Conservation (phyloP, 2,329 filamentous ascomycete genomes). For the Botrytis fabae region DNA sequence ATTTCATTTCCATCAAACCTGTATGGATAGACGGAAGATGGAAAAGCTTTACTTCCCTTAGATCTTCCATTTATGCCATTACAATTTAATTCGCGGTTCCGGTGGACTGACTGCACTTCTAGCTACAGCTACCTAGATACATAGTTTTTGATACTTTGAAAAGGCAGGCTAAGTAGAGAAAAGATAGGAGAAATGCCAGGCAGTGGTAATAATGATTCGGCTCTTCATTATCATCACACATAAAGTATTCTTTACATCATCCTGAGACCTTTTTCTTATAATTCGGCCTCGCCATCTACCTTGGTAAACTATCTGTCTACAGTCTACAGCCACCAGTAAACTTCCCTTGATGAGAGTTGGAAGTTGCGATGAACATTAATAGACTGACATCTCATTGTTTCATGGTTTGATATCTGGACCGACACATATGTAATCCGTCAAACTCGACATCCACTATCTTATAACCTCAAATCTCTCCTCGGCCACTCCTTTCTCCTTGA, state of each 20-base stretch:
- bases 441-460: neutral
- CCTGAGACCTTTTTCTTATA: no score
- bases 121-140: neutral
- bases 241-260: neutral
- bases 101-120: neutral
- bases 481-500: constrained; percentile 61
- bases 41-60: neutral
- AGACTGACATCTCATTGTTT: neutral
- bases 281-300: neutral
- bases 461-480: neutral
- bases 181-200: neutral
- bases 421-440: no score
- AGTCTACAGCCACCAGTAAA: neutral
- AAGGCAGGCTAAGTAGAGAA: neutral
- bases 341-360: neutral
- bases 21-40: neutral
- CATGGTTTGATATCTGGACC: neutral
- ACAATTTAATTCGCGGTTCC: no score
- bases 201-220: no score
- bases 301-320: neutral
- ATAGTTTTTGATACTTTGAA: neutral
- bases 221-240: neutral
- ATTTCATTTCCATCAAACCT: neutral
- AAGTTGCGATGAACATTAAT: neutral
- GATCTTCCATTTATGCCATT: neutral